Conservation (phyloP, 2,329 filamentous ascomycete species). For the Colletotrichum aenigma region DNA sequence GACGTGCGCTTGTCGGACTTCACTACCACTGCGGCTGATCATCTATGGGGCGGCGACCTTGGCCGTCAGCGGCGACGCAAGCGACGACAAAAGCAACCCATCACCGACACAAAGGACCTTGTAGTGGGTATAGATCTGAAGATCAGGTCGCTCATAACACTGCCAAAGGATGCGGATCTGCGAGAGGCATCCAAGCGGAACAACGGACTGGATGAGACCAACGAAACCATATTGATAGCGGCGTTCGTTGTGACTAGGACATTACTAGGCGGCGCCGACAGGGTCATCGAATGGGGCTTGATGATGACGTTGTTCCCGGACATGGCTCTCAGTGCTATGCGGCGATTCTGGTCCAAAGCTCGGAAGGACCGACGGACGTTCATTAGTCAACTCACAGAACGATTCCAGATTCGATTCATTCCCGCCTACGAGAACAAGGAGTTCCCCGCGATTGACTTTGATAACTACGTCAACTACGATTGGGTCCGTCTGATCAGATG, state of each 20-base stretch:
- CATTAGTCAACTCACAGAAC: slow-evolving; percentile 60
- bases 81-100: slow-evolving; percentile 7
- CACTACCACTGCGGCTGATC: slow-evolving; percentile 23
- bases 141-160: slow-evolving; percentile 5
- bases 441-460: slow-evolving; percentile 66
- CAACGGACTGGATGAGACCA: slow-evolving; percentile 16
- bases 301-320: slow-evolving; percentile 60
- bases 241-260: slow-evolving; percentile 63
- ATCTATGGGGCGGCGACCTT: slow-evolving; percentile 17
- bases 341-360: slow-evolving; percentile 59
- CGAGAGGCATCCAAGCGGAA: slow-evolving; percentile 1
- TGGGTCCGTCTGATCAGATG: slow-evolving; percentile 71
- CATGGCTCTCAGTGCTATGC: slow-evolving; percentile 54
- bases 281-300: slow-evolving; percentile 65
- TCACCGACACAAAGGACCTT: background rate
- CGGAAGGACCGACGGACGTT: slow-evolving; percentile 55
- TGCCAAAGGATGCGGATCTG: slow-evolving; percentile 12
- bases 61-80: slow-evolving; percentile 9
- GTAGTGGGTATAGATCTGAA: slow-evolving; percentile 17
- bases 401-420: slow-evolving; percentile 70
- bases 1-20: background rate
- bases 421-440: slow-evolving; percentile 68
- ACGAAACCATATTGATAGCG: slow-evolving; percentile 45
- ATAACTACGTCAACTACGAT: slow-evolving; percentile 68
- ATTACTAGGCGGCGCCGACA: slow-evolving; percentile 64